A percentile compares a stretch with the other conserved stretches of the same genome.
Conservation (phyloP, 441 rosid genomes). For the Kokia cookei region DNA sequence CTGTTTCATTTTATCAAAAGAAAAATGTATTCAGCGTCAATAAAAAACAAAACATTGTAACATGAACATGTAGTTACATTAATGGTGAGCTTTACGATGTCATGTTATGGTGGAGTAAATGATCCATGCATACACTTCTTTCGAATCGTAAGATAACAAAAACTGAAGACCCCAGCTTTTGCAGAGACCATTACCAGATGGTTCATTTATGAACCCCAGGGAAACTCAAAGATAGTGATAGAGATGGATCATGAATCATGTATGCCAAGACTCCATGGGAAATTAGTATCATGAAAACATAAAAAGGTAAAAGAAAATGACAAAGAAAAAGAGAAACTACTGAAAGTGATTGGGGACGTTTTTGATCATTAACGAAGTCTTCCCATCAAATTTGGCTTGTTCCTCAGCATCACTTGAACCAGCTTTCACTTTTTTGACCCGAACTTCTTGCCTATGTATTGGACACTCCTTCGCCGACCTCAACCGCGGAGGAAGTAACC, state of each 20-base stretch:
- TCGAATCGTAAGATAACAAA: no score
- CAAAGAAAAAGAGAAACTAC: conserved; percentile 5
- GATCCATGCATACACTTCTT: no score
- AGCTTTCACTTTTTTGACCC: neutral
- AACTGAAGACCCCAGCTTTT: no score
- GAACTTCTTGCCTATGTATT: neutral
- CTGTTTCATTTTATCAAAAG: conserved; percentile 16
- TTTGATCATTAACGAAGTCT: conserved; percentile 41
- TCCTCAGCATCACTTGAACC: neutral
- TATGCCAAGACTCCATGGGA: no score
- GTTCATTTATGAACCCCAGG: no score
- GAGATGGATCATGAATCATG: neutral
- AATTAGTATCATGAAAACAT: no score
- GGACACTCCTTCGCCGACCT: neutral
- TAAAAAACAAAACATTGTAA: neutral
- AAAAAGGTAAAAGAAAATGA: neutral
- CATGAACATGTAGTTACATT: neutral
- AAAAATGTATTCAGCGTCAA: neutral
- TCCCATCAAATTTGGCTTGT: conserved; percentile 4
- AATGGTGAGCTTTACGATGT: neutral
- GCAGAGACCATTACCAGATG: no score
- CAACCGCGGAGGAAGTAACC: neutral
- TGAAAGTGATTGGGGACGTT: conserved; percentile 42
- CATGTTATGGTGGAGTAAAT: neutral
- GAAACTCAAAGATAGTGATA: no score